Evolutionary conservation across 2,329 filamentous ascomycete species (phyloP).

Genomic region (Sarocladium kiliense): DNA sequence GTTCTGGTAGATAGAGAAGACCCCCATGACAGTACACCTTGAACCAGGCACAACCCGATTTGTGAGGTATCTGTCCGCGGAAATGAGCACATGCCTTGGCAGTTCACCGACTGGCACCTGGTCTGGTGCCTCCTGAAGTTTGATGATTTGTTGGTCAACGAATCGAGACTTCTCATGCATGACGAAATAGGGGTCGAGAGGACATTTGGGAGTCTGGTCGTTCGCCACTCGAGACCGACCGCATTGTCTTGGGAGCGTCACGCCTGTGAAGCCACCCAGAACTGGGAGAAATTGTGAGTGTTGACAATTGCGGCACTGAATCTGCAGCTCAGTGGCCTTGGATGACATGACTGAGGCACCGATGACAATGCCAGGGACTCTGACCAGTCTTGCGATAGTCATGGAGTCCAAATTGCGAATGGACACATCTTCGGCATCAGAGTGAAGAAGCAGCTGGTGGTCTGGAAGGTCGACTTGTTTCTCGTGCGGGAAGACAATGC

Average conservation of each 20-base stretch:
- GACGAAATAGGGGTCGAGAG: conserved; percentile 92
- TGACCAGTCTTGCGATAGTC: conserved; percentile 89
- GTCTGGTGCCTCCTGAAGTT: conserved; percentile 94
- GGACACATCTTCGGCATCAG: conserved; percentile 81
- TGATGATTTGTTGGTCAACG: conserved; percentile 96
- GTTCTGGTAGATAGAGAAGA: conserved; percentile 96
- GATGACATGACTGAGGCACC: conserved; percentile 95
- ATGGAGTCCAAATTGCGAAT: conserved; percentile 92
- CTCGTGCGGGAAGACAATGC: conserved; percentile 82
- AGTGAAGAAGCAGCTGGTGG: conserved; percentile 93
- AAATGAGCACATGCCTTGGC: conserved; percentile 89
- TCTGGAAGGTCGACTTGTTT: conserved; percentile 67
- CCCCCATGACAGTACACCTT: conserved; percentile 89
- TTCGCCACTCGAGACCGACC: conserved; percentile 56
- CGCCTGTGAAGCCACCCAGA: conserved; percentile 79
- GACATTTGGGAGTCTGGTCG: conserved; percentile 70
- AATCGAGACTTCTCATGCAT: conserved; percentile 91
- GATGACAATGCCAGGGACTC: conserved; percentile 96
- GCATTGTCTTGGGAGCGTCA: conserved; percentile 79
- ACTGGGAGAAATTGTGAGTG: conserved; percentile 67
- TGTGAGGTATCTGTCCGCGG: conserved; percentile 91
- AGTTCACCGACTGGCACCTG: conserved; percentile 96
- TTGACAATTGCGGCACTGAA: conserved; percentile 84
- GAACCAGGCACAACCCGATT: conserved; percentile 95
- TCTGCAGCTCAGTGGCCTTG: conserved; percentile 80